A percentile compares a stretch with the other conserved stretches of the same genome.
Evolutionary conservation across 1,139 yeast species (phyloP).

Genomic region (Hyphopichia pseudoburtonii): DNA sequence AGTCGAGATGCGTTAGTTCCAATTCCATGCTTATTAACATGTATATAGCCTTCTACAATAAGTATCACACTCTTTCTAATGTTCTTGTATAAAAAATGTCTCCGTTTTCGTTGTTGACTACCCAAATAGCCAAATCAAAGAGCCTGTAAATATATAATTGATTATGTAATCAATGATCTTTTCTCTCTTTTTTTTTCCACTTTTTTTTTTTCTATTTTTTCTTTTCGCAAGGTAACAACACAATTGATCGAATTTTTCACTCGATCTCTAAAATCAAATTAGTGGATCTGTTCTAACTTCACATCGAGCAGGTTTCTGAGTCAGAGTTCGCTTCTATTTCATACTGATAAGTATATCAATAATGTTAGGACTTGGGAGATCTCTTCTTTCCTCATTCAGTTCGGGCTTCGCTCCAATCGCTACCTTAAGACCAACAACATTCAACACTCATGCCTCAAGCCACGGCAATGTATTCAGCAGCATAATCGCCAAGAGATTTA

Average conservation of each 20-base stretch:
- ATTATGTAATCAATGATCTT: not conserved
- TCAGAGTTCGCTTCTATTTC: no score
- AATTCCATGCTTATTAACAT: not conserved
- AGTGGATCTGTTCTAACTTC: not conserved
- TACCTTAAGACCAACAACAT: constrained; percentile 2
- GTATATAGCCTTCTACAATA: constrained; percentile 3
- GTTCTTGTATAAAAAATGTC: not conserved
- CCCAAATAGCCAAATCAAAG: no score
- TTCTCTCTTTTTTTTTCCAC: not conserved
- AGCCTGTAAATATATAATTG: not conserved
- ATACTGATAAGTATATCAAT: no score
- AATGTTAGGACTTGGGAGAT: constrained; percentile 10
- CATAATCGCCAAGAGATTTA: constrained; percentile 45
- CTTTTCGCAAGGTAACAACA: not conserved
- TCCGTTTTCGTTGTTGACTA: no score
- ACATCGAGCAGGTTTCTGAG: not conserved
- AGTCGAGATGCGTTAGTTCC: constrained; percentile 58
- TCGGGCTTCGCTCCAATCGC: constrained; percentile 1
- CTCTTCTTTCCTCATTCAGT: constrained; percentile 5
- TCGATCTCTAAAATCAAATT: not conserved
- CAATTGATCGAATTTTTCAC: constrained; percentile 2
- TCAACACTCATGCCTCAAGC: not conserved
- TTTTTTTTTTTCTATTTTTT: not conserved
- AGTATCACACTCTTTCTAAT: not conserved
- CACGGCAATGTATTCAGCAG: not conserved